Conservation (phyloP, 441 rosid genomes). For the Gossypium davidsonii region DNA sequence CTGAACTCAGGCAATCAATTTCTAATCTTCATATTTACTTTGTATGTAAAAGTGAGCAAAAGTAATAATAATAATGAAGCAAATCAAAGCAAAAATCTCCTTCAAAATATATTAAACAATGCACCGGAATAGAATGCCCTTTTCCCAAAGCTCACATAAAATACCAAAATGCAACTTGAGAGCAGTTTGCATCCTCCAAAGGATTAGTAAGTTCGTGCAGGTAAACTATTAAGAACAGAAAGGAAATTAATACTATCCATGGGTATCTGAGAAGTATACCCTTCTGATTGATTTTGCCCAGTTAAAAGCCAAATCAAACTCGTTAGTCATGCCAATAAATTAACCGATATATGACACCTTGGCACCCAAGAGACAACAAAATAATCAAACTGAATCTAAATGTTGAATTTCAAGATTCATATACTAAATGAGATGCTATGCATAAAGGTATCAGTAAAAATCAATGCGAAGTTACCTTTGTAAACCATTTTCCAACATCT, state of each 20-base stretch:
- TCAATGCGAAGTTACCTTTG: conserved; percentile 32
- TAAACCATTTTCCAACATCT: conserved; percentile 50
- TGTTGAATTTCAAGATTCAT: background rate
- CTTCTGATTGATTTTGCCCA: background rate
- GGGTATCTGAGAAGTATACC: background rate
- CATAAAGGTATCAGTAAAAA: background rate
- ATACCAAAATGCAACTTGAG: background rate
- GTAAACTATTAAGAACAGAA: background rate
- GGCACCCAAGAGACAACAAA: background rate
- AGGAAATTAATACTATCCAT: background rate
- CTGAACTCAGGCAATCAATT: too few relatives aligned
- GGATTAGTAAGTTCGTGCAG: conserved; percentile 1
- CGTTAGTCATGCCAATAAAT: background rate
- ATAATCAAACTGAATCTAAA: background rate
- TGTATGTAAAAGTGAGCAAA: too few relatives aligned
- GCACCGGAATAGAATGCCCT: background rate
- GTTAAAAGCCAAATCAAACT: conserved; percentile 2
- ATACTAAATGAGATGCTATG: background rate
- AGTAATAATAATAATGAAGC: too few relatives aligned
- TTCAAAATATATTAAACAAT: background rate
- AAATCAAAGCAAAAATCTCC: background rate
- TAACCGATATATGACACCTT: background rate
- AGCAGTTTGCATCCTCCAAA: background rate
- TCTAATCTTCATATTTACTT: too few relatives aligned
- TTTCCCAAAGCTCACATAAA: background rate